Evolutionary conservation across 495 filamentous ascomycete species (phyloP).

Genomic region (Tuber umbilicatum): DNA sequence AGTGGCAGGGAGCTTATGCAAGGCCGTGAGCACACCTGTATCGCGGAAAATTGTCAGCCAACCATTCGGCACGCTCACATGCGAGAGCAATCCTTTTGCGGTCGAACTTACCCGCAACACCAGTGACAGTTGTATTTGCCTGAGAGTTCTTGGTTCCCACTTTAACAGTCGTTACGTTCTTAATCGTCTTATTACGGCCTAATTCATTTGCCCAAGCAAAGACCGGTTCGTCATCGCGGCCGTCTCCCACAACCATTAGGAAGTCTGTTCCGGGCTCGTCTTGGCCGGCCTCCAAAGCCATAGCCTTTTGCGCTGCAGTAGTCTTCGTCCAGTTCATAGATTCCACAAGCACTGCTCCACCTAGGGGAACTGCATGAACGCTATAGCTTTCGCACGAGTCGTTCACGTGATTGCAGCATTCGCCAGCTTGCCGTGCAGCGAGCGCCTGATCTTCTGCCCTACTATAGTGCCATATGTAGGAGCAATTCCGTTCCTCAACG

Average conservation of each 20-base stretch:
- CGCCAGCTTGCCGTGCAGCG: slow-evolving; percentile 69
- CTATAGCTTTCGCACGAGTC: slow-evolving; percentile 75
- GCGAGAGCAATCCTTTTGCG: slow-evolving; percentile 12
- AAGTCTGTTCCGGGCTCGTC: slow-evolving; percentile 61
- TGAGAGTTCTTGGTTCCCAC: slow-evolving; percentile 80
- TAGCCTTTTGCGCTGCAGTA: slow-evolving; percentile 66
- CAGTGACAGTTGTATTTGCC: slow-evolving; percentile 74
- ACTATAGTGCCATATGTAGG: slow-evolving; percentile 78
- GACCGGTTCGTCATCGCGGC: slow-evolving; percentile 83
- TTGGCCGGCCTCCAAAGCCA: slow-evolving; percentile 51
- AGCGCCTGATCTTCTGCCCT: slow-evolving; percentile 66
- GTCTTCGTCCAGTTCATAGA: slow-evolving; percentile 73
- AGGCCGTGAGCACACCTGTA: slow-evolving; percentile 44
- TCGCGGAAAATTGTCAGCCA: slow-evolving; percentile 21
- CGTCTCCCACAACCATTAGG: slow-evolving; percentile 77
- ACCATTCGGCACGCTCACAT: slow-evolving; percentile 17
- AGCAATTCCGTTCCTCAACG: slow-evolving; percentile 81
- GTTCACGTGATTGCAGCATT: slow-evolving; percentile 88
- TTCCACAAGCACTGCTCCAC: slow-evolving; percentile 72
- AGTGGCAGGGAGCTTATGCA: slow-evolving; percentile 44
- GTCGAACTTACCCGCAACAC: slow-evolving; percentile 63
- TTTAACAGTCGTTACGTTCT: slow-evolving; percentile 71
- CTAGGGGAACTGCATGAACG: slow-evolving; percentile 75
- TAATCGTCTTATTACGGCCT: slow-evolving; percentile 49
- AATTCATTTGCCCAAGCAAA: slow-evolving; percentile 88